Evolutionary conservation across 164 flowering plant genomes (phyloP).

Genomic region (Kingdonia uniflora): DNA sequence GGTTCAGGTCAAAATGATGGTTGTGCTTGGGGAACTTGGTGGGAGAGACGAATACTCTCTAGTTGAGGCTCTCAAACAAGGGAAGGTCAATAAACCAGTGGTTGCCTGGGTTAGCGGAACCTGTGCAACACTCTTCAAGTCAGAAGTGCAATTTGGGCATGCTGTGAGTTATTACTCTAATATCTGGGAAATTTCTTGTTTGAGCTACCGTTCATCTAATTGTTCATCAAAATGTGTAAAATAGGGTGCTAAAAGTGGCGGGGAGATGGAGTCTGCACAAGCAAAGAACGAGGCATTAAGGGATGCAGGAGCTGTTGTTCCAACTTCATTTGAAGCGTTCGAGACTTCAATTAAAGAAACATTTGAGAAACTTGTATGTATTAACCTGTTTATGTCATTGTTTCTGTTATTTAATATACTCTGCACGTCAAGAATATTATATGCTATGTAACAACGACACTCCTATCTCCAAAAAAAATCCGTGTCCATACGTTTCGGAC

Average conservation of each 20-base stretch:
- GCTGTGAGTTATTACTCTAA: constrained; percentile 56
- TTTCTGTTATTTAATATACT: no score
- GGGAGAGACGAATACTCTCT: constrained; percentile 97
- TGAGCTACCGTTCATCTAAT: neutral
- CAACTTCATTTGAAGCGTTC: constrained; percentile 89
- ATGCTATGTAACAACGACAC: no score
- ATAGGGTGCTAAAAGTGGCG: constrained; percentile 98
- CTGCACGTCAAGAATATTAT: no score
- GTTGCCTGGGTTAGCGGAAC: constrained; percentile 99
- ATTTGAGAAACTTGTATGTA: constrained; percentile 74
- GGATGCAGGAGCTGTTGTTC: constrained; percentile 96
- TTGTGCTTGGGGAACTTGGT: constrained; percentile 99
- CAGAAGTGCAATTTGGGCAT: constrained; percentile 99
- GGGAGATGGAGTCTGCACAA: constrained; percentile 98
- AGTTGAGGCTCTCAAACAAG: constrained; percentile 93
- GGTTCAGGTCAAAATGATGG: constrained; percentile 84
- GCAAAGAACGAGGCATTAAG: constrained; percentile 91
- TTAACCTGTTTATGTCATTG: constrained; percentile 3
- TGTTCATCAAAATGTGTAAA: constrained; percentile 6
- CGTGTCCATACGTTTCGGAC: no score
- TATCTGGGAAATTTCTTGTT: neutral
- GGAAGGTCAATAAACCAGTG: constrained; percentile 88
- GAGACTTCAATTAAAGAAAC: constrained; percentile 84
- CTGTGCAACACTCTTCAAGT: constrained; percentile 93
- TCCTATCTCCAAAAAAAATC: no score